Percentiles rank a stretch among this genome's conserved stretches.
These are phyloP conservation scores for Aspergillus sp. DNA, from an alignment of 2,329 filamentous ascomycete genomes.

Conservation along the genomic window DNA sequence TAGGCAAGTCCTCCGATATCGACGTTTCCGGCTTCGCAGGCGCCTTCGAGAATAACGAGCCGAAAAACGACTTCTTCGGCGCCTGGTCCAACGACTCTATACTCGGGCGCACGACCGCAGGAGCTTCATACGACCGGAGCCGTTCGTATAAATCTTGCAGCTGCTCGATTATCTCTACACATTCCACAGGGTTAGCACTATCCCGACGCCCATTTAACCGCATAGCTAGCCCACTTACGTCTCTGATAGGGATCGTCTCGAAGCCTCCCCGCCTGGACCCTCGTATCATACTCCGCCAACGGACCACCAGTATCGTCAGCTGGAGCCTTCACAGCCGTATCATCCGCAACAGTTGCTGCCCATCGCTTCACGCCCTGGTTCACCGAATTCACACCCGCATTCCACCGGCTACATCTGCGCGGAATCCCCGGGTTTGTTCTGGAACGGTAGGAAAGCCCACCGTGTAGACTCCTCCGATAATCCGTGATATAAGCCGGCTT, in stretches of 20 bases:
- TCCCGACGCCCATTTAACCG: neutral
- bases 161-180: conserved; percentile 76
- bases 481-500: conserved; percentile 19
- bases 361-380: conserved; percentile 15
- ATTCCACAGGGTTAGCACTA: neutral
- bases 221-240: conserved; percentile 52
- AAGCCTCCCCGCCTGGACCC: conserved; percentile 71
- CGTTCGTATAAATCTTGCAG: conserved; percentile 88
- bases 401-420: conserved; percentile 1
- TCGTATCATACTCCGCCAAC: conserved; percentile 80
- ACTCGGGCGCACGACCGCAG: conserved; percentile 72
- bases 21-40: conserved; percentile 30
- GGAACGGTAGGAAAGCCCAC: neutral
- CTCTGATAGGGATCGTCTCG: conserved; percentile 89
- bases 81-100: conserved; percentile 65
- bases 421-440: neutral
- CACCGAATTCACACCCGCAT: neutral
- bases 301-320: conserved; percentile 58
- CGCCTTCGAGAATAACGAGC: conserved; percentile 43
- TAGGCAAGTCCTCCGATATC: conserved; percentile 74
- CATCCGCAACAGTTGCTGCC: conserved; percentile 15
- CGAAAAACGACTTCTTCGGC: conserved; percentile 54
- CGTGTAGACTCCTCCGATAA: conserved; percentile 19
- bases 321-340: conserved; percentile 7
- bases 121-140: conserved; percentile 70